These are phyloP conservation scores for Ophiocordyceps robertsii DNA, from an alignment of 2,329 filamentous ascomycete genomes.

Conservation along the genomic window DNA sequence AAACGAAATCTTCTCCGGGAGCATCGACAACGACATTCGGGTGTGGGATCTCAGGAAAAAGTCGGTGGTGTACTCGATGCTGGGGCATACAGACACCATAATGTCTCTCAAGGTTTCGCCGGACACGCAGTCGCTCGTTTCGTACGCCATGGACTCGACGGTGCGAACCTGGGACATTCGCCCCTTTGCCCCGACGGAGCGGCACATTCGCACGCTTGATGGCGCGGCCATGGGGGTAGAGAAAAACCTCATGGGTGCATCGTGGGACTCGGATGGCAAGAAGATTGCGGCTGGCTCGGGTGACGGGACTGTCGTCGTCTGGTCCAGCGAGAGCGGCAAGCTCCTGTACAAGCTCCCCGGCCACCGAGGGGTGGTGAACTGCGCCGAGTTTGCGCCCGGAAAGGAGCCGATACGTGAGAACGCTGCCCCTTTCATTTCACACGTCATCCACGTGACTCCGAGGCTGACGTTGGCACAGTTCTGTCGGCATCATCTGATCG, in stretches of 20 bases:
- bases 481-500: constrained; percentile 75
- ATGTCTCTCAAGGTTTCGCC: constrained; percentile 86
- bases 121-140: constrained; percentile 79
- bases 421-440: not conserved
- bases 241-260: constrained; percentile 80
- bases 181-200: constrained; percentile 80
- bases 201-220: constrained; percentile 78
- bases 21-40: constrained; percentile 94
- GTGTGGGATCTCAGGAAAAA: constrained; percentile 96
- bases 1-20: constrained; percentile 87
- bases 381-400: constrained; percentile 77
- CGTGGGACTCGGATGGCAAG: constrained; percentile 79
- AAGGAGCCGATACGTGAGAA: constrained; percentile 78
- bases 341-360: constrained; percentile 89
- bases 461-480: constrained; percentile 42
- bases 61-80: constrained; percentile 71
- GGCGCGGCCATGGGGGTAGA: constrained; percentile 81
- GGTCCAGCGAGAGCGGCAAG: constrained; percentile 81
- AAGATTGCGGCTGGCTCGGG: constrained; percentile 81
- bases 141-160: constrained; percentile 87
- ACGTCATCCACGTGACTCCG: not conserved
- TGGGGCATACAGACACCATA: constrained; percentile 83
- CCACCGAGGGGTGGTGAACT: constrained; percentile 90
- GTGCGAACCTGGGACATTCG: constrained; percentile 93
- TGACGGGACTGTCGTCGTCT: constrained; percentile 81